Evolutionary conservation across 257 asterid species (phyloP).

Genomic region (Fraxinus cuspidata): DNA sequence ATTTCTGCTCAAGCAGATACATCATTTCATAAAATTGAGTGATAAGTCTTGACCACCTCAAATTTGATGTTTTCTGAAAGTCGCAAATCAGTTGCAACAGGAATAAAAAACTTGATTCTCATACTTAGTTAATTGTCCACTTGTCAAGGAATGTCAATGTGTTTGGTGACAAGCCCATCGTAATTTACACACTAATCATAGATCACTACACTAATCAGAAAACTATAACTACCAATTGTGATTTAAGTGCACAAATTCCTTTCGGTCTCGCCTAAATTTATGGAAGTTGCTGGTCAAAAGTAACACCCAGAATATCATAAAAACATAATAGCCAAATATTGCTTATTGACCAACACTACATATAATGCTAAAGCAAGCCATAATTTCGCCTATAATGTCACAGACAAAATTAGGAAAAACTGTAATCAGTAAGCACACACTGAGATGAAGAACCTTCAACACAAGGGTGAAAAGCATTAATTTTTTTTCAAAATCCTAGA

Average conservation of each 20-base stretch:
- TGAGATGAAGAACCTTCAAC: background rate
- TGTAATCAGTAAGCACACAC: background rate
- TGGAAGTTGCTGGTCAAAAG: background rate
- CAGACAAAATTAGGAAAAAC: background rate
- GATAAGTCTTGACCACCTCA: background rate
- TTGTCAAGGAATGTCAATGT: background rate
- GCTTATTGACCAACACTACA: background rate
- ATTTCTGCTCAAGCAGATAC: constrained; percentile 1
- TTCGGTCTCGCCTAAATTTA: background rate
- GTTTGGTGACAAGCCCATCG: background rate
- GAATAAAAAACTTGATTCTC: background rate
- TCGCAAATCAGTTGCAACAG: background rate
- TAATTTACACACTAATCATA: background rate
- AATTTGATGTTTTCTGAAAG: background rate
- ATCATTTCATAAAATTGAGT: constrained; percentile 23
- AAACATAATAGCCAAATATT: background rate
- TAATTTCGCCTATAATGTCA: background rate
- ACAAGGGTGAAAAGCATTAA: background rate
- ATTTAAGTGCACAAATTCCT: background rate
- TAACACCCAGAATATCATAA: background rate
- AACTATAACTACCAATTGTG: background rate
- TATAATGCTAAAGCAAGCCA: background rate
- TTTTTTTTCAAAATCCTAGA: background rate
- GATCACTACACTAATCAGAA: background rate
- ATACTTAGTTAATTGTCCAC: background rate